These are phyloP conservation scores for Corchorus capsularis DNA, from an alignment of 345 rosid genomes.

Conservation along the genomic window DNA sequence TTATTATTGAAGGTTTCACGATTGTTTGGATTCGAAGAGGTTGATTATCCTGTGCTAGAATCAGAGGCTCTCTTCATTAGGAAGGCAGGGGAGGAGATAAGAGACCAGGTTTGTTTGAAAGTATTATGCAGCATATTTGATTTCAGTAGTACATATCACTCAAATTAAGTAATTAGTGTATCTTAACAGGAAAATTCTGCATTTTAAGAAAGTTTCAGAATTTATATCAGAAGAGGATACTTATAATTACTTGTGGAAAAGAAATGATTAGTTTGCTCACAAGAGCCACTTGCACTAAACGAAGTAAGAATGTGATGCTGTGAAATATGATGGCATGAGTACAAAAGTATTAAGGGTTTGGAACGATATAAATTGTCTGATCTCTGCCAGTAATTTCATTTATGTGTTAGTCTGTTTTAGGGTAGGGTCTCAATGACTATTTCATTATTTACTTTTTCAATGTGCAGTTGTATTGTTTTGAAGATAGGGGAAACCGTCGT, in stretches of 20 bases:
- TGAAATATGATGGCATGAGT: background rate
- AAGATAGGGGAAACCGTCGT: slow-evolving; percentile 92
- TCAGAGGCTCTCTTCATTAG: slow-evolving; percentile 82
- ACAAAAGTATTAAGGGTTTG: background rate
- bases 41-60: slow-evolving; percentile 88
- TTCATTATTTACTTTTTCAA: background rate
- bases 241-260: background rate
- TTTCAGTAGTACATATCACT: background rate
- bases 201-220: background rate
- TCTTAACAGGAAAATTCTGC: background rate
- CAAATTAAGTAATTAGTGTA: background rate
- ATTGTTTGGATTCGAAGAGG: slow-evolving; percentile 83
- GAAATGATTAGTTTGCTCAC: background rate
- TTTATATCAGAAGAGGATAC: background rate
- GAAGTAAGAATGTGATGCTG: background rate
- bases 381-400: background rate
- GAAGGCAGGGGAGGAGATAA: slow-evolving; percentile 95
- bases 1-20: slow-evolving; percentile 52
- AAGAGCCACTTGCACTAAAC: background rate
- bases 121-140: background rate
- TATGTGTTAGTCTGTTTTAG: background rate
- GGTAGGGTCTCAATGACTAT: background rate
- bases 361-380: background rate
- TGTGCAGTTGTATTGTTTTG: slow-evolving; percentile 87
- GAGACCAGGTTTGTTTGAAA: slow-evolving; percentile 61